Conservation (phyloP, 2,329 filamentous ascomycete species). For the Rutstroemia sp. region DNA sequence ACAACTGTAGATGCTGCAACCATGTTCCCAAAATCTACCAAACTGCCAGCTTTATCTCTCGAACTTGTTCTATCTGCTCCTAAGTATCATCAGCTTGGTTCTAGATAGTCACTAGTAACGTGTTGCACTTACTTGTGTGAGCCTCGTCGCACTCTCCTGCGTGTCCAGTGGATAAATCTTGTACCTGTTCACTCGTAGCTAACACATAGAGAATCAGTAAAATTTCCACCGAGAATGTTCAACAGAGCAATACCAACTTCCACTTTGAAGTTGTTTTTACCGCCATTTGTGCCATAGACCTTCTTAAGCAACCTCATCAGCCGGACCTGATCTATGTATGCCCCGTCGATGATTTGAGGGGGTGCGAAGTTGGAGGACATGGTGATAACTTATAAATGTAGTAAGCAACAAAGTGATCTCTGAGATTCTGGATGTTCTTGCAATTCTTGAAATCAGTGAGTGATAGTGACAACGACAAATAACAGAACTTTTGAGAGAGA, state of each 20-base stretch:
- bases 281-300: slow-evolving; percentile 18
- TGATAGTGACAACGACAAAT: no score
- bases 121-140: slow-evolving; percentile 11
- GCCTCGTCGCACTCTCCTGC: neutral
- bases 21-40: neutral
- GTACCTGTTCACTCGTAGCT: slow-evolving; percentile 21
- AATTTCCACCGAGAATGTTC: neutral
- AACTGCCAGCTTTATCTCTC: neutral
- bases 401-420: no score
- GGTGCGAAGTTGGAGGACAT: neutral
- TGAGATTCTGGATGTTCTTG: no score
- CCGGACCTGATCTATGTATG: slow-evolving; percentile 17
- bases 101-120: neutral
- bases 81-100: neutral
- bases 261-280: slow-evolving; percentile 20
- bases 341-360: slow-evolving; percentile 18
- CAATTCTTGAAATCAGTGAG: no score
- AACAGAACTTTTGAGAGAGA: no score
- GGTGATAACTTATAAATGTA: no score
- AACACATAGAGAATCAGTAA: neutral
- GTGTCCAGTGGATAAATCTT: slow-evolving; percentile 9
- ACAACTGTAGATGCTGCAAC: neutral
- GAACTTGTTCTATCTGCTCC: slow-evolving; percentile 18
- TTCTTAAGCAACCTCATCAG: slow-evolving; percentile 14
- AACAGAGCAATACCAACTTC: slow-evolving; percentile 9